Percentiles rank a stretch among this genome's conserved stretches.
Evolutionary conservation across 768 basidiomycete species (phyloP).

Genomic region (Leccinum rimulosum): DNA sequence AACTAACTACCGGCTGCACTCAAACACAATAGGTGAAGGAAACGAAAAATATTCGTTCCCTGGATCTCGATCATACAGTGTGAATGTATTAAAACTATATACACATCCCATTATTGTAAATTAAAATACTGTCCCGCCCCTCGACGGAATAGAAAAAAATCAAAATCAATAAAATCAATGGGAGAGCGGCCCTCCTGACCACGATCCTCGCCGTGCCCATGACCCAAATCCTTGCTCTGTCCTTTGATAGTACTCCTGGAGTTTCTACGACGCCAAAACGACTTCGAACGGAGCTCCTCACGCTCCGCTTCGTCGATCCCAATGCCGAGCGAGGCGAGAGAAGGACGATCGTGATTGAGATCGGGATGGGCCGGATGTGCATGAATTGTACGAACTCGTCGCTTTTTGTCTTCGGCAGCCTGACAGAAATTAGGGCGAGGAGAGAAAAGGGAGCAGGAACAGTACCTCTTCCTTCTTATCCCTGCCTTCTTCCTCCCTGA

Average conservation of each 20-base stretch:
- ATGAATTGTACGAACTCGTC: slow-evolving; percentile 19
- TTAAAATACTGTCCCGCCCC: no score
- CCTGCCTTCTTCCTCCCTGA: slow-evolving; percentile 64
- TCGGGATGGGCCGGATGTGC: slow-evolving; percentile 16
- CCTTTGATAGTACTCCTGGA: slow-evolving; percentile 4
- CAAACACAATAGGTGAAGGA: no score
- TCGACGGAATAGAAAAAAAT: no score
- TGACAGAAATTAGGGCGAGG: neutral
- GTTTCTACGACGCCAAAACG: slow-evolving; percentile 17
- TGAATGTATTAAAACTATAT: no score
- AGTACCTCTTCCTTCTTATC: slow-evolving; percentile 72
- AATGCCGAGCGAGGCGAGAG: slow-evolving; percentile 20
- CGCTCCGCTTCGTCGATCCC: slow-evolving; percentile 25
- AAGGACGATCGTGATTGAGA: slow-evolving; percentile 18
- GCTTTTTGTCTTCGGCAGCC: slow-evolving; percentile 43
- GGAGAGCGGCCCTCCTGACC: neutral
- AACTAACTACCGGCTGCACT: no score
- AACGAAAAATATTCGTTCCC: no score
- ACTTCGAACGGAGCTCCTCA: slow-evolving; percentile 17
- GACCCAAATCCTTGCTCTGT: slow-evolving; percentile 3
- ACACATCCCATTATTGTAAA: no score
- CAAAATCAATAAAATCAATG: neutral
- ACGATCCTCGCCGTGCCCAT: neutral
- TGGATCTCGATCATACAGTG: no score
- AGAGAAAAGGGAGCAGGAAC: neutral